Evolutionary conservation across 495 filamentous ascomycete genomes (phyloP).

Genomic region (Trichoderma virens): DNA sequence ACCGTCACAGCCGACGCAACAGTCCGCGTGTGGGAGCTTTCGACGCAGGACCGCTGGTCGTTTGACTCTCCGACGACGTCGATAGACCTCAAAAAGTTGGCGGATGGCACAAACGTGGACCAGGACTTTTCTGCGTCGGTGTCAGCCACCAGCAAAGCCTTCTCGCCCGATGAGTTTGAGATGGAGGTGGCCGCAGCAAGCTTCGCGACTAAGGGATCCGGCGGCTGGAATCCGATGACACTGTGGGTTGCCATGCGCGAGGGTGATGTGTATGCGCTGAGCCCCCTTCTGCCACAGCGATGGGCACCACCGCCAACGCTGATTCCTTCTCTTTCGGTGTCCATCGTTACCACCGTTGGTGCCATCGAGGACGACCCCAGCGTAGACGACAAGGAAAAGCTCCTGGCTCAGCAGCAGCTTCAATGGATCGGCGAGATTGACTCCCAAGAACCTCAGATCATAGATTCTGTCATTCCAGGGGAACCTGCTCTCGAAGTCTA

Average conservation of each 20-base stretch:
- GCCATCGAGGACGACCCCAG: slow-evolving; percentile 50
- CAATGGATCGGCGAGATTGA: slow-evolving; percentile 80
- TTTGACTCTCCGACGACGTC: slow-evolving; percentile 75
- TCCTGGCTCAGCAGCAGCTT: slow-evolving; percentile 61
- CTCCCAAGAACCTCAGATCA: slow-evolving; percentile 57
- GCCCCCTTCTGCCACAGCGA: slow-evolving; percentile 71
- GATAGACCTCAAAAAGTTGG: slow-evolving; percentile 74
- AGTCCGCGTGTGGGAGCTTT: slow-evolving; percentile 81
- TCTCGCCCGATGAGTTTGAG: slow-evolving; percentile 74
- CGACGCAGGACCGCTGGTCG: slow-evolving; percentile 67
- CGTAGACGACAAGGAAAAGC: slow-evolving; percentile 46
- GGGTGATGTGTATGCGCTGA: slow-evolving; percentile 85
- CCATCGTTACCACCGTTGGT: slow-evolving; percentile 59
- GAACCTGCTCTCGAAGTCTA: slow-evolving; percentile 52
- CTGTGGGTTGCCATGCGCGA: slow-evolving; percentile 84
- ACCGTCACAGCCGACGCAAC: slow-evolving; percentile 80
- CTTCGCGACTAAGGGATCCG: slow-evolving; percentile 68
- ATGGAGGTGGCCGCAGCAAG: slow-evolving; percentile 83
- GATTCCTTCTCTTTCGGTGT: slow-evolving; percentile 68
- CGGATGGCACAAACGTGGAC: slow-evolving; percentile 66
- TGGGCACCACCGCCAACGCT: slow-evolving; percentile 72
- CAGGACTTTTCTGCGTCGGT: slow-evolving; percentile 67
- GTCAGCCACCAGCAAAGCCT: slow-evolving; percentile 65
- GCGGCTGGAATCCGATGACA: slow-evolving; percentile 85
- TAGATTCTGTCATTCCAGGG: slow-evolving; percentile 28